Conservation (phyloP, 345 rosid genomes). For the Tarenaya hassleriana region DNA sequence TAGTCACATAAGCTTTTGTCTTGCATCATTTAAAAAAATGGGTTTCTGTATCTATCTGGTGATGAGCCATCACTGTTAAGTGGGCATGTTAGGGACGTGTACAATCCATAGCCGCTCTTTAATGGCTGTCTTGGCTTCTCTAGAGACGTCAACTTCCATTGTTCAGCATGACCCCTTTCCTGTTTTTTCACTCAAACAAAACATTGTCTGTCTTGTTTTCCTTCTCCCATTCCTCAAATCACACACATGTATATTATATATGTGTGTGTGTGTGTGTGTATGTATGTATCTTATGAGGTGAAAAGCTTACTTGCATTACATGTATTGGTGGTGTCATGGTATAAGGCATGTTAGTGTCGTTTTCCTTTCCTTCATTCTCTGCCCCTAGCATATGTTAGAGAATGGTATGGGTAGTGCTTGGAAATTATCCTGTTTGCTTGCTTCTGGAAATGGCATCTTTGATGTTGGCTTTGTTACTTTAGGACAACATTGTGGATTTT, state of each 20-base stretch:
- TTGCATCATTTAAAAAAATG: not conserved
- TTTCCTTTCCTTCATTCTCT: too few species aligned
- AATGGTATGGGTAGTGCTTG: too few species aligned
- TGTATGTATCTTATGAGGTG: too few species aligned
- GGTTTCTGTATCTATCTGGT: constrained; percentile 18
- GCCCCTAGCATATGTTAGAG: too few species aligned
- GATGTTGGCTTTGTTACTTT: constrained; percentile 14
- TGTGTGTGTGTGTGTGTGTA: too few species aligned
- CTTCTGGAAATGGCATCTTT: constrained; percentile 26
- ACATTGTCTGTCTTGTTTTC: constrained; percentile 14
- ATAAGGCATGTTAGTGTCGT: too few species aligned
- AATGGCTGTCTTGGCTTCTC: constrained; percentile 27
- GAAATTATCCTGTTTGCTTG: constrained; percentile 16
- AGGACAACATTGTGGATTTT: constrained; percentile 21
- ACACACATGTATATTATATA: constrained; percentile 13
- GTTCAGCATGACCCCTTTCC: constrained; percentile 12
- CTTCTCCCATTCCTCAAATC: constrained; percentile 25
- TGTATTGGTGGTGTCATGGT: too few species aligned
- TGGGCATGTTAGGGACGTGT: constrained; percentile 23
- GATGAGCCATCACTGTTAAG: constrained; percentile 13
- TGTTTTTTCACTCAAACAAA: not conserved
- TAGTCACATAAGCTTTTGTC: too few species aligned
- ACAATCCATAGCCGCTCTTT: constrained; percentile 31
- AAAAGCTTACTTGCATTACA: too few species aligned
- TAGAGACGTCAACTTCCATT: constrained; percentile 24